phyloP scores from a whole-genome alignment of 441 rosid genomes.

The Macaranga tanarius region DNA sequence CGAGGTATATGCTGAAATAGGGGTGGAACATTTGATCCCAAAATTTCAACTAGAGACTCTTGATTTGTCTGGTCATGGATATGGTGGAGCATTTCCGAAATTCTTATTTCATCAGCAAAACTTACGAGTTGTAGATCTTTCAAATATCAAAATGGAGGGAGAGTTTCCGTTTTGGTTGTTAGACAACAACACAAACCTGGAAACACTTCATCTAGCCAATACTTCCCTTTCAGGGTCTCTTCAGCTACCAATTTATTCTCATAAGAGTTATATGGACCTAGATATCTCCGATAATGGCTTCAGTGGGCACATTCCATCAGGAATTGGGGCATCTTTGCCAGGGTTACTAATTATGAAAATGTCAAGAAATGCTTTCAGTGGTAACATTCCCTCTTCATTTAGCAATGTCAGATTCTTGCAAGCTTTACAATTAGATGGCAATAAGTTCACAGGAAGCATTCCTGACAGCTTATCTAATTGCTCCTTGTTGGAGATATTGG shows the following conservation, averaged over 20 bases:
- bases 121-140: constrained; percentile 9
- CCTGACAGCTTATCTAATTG: neutral
- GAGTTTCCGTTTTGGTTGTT: constrained; percentile 21
- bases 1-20: no score
- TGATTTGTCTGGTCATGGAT: neutral
- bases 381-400: constrained; percentile 21
- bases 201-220: neutral
- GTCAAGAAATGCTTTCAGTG: constrained; percentile 7
- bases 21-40: constrained; percentile 1
- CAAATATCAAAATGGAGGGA: constrained; percentile 2
- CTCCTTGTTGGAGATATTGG: neutral
- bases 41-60: constrained; percentile 14
- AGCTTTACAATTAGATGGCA: neutral
- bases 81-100: constrained; percentile 21
- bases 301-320: constrained; percentile 13
- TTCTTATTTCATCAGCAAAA: constrained; percentile 28
- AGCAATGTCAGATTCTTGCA: neutral
- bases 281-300: constrained; percentile 24
- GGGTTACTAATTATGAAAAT: neutral
- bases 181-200: constrained; percentile 26
- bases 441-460: constrained; percentile 15
- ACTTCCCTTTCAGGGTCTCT: constrained; percentile 22
- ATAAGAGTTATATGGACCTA: neutral
- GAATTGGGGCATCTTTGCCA: constrained; percentile 20
- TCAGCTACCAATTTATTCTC: constrained; percentile 13